Evolutionary conservation across 2,329 filamentous ascomycete species (phyloP).

Genomic region (Pseudogymnoascus sp.): DNA sequence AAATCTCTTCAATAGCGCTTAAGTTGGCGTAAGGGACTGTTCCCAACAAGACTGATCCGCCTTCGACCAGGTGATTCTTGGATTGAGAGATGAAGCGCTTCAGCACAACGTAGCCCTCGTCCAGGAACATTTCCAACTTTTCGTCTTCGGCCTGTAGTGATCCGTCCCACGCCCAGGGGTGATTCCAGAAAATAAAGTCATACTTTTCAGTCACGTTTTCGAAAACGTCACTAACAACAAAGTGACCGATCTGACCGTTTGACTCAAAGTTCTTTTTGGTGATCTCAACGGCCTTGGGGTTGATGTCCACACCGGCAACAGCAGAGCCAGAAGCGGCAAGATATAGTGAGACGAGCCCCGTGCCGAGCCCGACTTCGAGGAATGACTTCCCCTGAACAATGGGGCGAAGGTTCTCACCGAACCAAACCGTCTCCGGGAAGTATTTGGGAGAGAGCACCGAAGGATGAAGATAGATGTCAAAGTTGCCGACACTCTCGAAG

Average conservation of each 20-base stretch:
- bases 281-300: background rate
- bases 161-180: background rate
- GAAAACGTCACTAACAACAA: background rate
- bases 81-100: too few relatives aligned
- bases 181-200: background rate
- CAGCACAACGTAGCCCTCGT: too few relatives aligned
- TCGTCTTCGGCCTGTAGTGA: too few relatives aligned
- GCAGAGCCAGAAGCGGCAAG: background rate
- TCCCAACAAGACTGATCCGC: too few relatives aligned
- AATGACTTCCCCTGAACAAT: background rate
- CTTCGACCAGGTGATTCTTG: too few relatives aligned
- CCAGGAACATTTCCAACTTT: too few relatives aligned
- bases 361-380: background rate
- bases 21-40: too few relatives aligned
- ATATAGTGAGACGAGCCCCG: background rate
- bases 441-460: too few relatives aligned
- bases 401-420: background rate
- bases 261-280: background rate
- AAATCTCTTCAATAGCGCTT: too few relatives aligned
- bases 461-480: too few relatives aligned
- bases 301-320: background rate
- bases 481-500: too few relatives aligned
- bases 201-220: background rate
- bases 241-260: background rate
- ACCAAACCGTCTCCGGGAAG: too few relatives aligned